phyloP scores from a whole-genome alignment of 257 asterid species.

The Lithospermum erythrorhizon region DNA sequence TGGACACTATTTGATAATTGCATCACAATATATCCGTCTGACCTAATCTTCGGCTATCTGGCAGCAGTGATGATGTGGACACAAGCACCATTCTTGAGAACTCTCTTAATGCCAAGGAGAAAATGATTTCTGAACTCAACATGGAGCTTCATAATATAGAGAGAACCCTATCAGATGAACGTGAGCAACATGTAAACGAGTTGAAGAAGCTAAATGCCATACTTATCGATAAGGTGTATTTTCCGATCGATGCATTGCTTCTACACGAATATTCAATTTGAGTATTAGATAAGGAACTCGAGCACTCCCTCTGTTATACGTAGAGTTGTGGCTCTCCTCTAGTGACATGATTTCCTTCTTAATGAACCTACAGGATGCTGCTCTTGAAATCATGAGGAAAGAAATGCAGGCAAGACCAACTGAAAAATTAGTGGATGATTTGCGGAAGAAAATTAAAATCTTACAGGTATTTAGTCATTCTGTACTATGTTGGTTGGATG shows the following conservation, averaged over 20 bases:
- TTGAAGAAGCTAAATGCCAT: constrained; percentile 67
- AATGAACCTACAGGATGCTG: constrained; percentile 47
- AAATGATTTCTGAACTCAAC: constrained; percentile 81
- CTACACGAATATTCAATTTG: background rate
- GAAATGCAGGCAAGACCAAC: constrained; percentile 89
- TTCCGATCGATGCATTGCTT: background rate
- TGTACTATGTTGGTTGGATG: constrained; percentile 2
- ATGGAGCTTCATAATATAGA: constrained; percentile 88
- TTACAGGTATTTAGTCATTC: constrained; percentile 55
- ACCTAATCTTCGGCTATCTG: constrained; percentile 12
- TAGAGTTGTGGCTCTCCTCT: constrained; percentile 6
- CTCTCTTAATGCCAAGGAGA: constrained; percentile 85
- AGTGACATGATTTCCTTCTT: constrained; percentile 7
- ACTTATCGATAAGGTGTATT: constrained; percentile 72
- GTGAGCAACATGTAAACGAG: constrained; percentile 70
- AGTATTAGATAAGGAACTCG: background rate
- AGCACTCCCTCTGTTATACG: background rate
- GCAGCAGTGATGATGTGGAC: constrained; percentile 66
- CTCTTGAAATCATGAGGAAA: constrained; percentile 65
- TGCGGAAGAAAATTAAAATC: constrained; percentile 86
- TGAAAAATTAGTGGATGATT: constrained; percentile 72
- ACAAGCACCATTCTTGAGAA: constrained; percentile 70
- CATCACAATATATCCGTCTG: background rate
- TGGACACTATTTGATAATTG: background rate
- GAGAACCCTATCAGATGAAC: constrained; percentile 69